Percentiles rank a stretch among this genome's conserved stretches.
These are phyloP conservation scores for Petunia secreta DNA, from an alignment of 257 asterid genomes.

Conservation along the genomic window DNA sequence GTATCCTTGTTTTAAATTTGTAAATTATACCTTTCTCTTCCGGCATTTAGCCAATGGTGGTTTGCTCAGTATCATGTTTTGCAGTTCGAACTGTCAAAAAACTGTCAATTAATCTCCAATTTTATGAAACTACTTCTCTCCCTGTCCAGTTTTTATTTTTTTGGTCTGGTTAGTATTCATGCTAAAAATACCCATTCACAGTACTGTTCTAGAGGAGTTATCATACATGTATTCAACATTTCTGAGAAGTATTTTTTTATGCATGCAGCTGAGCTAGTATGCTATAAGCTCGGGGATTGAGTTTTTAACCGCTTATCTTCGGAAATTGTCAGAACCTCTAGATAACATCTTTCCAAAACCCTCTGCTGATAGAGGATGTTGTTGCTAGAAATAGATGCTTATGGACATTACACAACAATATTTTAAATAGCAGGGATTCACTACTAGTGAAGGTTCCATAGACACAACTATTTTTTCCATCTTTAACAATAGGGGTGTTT, in stretches of 20 bases:
- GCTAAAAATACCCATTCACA: not conserved
- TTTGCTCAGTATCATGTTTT: not conserved
- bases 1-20: not conserved
- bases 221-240: not conserved
- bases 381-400: not conserved
- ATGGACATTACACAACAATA: not conserved
- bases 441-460: constrained; percentile 14
- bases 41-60: not conserved
- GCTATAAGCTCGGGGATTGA: constrained; percentile 6
- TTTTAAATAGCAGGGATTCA: not conserved
- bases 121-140: not conserved
- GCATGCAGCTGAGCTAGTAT: not conserved
- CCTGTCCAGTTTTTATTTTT: not conserved
- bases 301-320: not conserved
- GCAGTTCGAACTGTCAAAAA: not conserved
- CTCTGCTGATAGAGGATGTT: not conserved
- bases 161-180: not conserved
- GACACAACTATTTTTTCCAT: not conserved
- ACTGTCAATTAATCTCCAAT: not conserved
- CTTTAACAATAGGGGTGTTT: not conserved
- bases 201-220: not conserved
- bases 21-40: constrained; percentile 9
- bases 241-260: not conserved
- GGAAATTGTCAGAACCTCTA: not conserved
- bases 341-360: not conserved